Base-by-base conservation (phyloP, 192 early-diverging fungal genomes). In the Dissophora globulifera region DNA sequence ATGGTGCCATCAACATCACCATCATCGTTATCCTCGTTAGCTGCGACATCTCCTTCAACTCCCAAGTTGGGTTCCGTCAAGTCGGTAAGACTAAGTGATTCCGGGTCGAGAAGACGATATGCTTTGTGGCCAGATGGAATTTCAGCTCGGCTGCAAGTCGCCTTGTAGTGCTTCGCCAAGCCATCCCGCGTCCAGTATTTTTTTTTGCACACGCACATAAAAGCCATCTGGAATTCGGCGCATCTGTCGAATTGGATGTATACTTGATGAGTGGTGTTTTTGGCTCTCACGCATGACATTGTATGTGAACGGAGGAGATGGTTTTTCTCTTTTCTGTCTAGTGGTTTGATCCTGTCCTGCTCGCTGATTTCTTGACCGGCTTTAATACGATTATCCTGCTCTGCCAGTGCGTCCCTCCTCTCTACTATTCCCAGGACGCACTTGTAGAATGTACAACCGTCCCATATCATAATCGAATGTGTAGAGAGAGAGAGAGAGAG, bases 191-290 rank as follows among this genome's bases (percentile, higher is more conserved):
- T 45, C 43, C 10, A n/a, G 43, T n/a, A 45, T 45, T 10, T 10
- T n/a, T 45, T 45, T 45, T n/a, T 45, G 43, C 43, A 45, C 4
- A 45, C 43, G 43, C 43, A 45, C 15, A 45, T 45, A n/a, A 45
- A 45, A 45, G 9, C 43, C 43, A 45, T 45, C 15, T n/a, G 10
- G 10, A 10, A n/a, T n/a, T 45, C 43, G 15, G 10, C 17, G 43
- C 43, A n/a, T n/a, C 43, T 45, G 4, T 45, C 43, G n/a, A 45
- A 45, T 45, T 45, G 43, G 43, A 45, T 4, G 43, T 4, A 45
- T n/a, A 45, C 43, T n/a, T 45, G 10, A 17, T n/a, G n/a, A 45
- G n/a, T 10, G 43, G n/a, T 4, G 43, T 45, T 45, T 45, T 45
- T 45, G 15, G n/a, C 43, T 45, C n/a, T 10, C 10, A 45, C 43